Conservation (phyloP, 2,329 filamentous ascomycete species). For the Aureobasidium sp. region DNA sequence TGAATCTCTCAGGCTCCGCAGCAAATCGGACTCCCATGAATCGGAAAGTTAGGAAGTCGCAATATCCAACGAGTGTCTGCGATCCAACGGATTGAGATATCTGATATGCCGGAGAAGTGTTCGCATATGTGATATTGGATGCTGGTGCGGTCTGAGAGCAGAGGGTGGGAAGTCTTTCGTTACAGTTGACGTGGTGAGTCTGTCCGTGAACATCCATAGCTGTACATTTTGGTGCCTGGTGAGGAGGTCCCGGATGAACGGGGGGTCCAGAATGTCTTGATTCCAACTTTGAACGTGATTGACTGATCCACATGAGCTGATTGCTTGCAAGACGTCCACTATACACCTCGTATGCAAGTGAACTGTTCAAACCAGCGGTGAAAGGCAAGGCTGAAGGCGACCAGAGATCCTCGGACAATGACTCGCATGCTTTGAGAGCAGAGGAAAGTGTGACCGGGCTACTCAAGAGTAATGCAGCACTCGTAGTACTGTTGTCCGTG, state of each 20-base stretch:
- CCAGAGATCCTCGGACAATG: constrained; percentile 24
- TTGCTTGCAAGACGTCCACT: constrained; percentile 20
- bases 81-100: constrained; percentile 25
- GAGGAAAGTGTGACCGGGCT: not conserved
- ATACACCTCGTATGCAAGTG: constrained; percentile 27
- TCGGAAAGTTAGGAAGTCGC: constrained; percentile 27
- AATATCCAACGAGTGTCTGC: constrained; percentile 27
- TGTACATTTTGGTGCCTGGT: constrained; percentile 7
- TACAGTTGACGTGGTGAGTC: constrained; percentile 13
- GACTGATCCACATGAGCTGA: constrained; percentile 26
- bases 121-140: constrained; percentile 23
- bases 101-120: constrained; percentile 27
- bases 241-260: not conserved
- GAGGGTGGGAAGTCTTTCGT: constrained; percentile 24
- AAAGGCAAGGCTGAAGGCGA: constrained; percentile 22
- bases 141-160: constrained; percentile 30
- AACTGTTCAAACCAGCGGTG: constrained; percentile 25
- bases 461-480: constrained; percentile 20
- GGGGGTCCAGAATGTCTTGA: not conserved
- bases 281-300: not conserved
- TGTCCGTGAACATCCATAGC: constrained; percentile 17
- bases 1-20: constrained; percentile 26
- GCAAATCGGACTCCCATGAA: constrained; percentile 28
- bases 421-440: constrained; percentile 15
- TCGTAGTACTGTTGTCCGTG: constrained; percentile 16